Base-by-base conservation (phyloP, 257 asterid genomes). In the Petunia secreta region DNA sequence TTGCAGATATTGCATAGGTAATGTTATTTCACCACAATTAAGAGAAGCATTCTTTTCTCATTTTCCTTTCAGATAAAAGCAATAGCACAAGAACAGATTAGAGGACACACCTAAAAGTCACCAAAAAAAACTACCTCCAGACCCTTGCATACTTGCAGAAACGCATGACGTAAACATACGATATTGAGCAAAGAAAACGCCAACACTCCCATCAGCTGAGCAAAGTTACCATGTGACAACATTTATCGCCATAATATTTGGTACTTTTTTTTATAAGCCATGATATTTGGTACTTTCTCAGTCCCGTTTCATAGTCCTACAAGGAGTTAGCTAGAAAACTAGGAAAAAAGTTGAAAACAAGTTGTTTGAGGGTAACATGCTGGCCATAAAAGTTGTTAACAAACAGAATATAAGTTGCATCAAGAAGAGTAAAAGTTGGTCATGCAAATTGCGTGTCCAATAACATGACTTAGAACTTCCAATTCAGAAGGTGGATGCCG, bases 1-100 rank as follows among this genome's bases (percentile, higher is more conserved):
- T 46, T 46, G 77, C 59, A 71, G 77, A 71, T 71, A 71, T 71
- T 71, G 43, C 7, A 11, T 10, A 69, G 2, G 59, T 25, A 71
- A 25, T 25, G 25, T 25, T 25, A 25, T 25, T 25, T 25, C 25
- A 25, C 25, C 25, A 25, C 25, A 25, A 25, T 25, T 25, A 25
- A 25, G 25, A 25, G 25, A 25, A 25, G 25, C 25, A 25, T 25
- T 25, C 25, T 25, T 25, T 25, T 25, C 25, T 0, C 25, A 25
- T 25, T 25, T 25, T 25, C 25, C 25, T 25, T 25, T 25, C 25
- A 25, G 25, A 25, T 25, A 25, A 25, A 25, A 71, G 57, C 77
- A 4, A 41, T 71, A 48, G 60, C 48, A 48, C 77, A 71, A 48
- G 77, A 71, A 71, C 77, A 71, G 9, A 48, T 2, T 10, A 71